Conservation (phyloP, 164 flowering plant genomes). For the Berberis thunbergii region DNA sequence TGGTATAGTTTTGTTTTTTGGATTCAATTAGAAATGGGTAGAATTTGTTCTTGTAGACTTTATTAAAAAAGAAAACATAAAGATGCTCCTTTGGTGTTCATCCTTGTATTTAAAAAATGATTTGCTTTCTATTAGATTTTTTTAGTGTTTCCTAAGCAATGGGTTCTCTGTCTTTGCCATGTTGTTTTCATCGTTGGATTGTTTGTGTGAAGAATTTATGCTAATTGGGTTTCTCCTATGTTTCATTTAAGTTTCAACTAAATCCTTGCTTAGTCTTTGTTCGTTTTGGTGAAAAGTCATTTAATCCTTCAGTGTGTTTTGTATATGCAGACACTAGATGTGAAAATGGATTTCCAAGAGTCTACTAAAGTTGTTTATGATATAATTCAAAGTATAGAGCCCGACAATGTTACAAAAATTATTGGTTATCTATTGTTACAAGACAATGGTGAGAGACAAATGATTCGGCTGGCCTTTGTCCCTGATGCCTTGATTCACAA, state of each 20-base stretch:
- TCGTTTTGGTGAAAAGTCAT: neutral
- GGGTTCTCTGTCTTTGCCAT: no score
- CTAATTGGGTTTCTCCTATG: no score
- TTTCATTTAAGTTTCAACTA: neutral
- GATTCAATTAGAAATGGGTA: no score
- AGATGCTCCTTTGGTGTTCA: no score
- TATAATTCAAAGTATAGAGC: constrained; percentile 51
- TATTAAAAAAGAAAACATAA: no score
- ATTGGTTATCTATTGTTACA: constrained; percentile 54
- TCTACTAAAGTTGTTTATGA: constrained; percentile 51
- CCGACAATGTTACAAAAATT: constrained; percentile 55
- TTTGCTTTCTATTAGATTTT: no score
- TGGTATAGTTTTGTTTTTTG: no score
- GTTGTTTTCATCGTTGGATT: no score
- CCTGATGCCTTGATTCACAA: constrained; percentile 41
- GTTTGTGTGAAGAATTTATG: no score
- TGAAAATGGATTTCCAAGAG: constrained; percentile 58
- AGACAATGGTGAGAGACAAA: constrained; percentile 45
- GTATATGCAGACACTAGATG: constrained; percentile 11
- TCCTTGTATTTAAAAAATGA: no score
- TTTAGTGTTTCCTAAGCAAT: no score
- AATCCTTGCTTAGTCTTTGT: neutral
- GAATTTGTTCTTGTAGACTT: no score
- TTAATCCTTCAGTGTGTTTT: neutral
- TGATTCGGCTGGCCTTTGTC: constrained; percentile 57